These are phyloP conservation scores for Hypoxylon subgilvum DNA, from an alignment of 495 filamentous ascomycete species.

Conservation along the genomic window DNA sequence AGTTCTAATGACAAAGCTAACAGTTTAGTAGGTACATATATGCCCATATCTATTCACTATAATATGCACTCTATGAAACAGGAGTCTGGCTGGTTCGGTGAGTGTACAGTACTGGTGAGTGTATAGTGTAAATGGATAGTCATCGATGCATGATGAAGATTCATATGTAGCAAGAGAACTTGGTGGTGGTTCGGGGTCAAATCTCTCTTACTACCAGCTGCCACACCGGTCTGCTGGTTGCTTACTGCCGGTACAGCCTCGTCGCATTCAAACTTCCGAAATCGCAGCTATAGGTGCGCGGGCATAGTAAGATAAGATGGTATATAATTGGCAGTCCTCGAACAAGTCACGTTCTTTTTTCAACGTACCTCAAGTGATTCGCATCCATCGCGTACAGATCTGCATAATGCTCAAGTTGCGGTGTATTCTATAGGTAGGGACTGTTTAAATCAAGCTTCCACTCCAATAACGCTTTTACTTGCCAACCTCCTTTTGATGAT, in stretches of 20 bases:
- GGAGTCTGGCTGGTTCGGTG: too few species aligned
- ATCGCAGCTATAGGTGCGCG: neutral
- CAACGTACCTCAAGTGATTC: constrained; percentile 7
- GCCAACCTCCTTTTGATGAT: neutral
- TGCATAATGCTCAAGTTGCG: too few species aligned
- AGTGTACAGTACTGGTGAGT: too few species aligned
- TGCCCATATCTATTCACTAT: too few species aligned
- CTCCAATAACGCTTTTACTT: neutral
- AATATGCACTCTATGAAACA: too few species aligned
- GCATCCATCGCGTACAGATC: too few species aligned
- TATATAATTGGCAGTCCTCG: neutral
- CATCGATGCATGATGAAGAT: too few species aligned
- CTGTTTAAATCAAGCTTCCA: neutral
- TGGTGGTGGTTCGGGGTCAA: neutral
- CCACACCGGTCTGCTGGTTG: constrained; percentile 2
- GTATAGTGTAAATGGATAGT: too few species aligned
- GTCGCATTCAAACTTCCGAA: constrained; percentile 14
- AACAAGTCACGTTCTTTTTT: neutral
- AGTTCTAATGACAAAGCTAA: too few species aligned
- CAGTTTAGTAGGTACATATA: too few species aligned
- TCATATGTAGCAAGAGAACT: neutral
- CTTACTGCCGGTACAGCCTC: constrained; percentile 13
- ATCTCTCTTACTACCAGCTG: neutral
- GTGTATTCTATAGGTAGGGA: too few species aligned
- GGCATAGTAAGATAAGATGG: constrained; percentile 7